Evolutionary conservation across 2,329 filamentous ascomycete species (phyloP), one percentile per base, ranked within the genome.

Genomic region (Annulohypoxylon truncatum): DNA sequence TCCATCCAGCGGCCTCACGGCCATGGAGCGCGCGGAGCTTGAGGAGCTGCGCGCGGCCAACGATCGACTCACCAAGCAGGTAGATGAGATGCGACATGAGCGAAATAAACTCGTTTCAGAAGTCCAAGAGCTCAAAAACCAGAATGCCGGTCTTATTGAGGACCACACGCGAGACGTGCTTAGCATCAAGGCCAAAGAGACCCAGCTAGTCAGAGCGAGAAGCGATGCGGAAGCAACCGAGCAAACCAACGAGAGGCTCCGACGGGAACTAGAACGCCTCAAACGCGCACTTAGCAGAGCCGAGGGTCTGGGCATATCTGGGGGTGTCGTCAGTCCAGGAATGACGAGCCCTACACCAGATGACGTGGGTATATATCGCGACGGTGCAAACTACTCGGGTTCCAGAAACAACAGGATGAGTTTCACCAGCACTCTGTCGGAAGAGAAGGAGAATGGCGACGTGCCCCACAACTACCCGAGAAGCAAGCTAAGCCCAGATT

Each of bases 111-210:
- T 97, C 51, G 87, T 89, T 64, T 96, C 93, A 0, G 93, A 97
- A 77, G 91, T 98, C 42, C 91, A 95, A 72, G 96, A 98, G 79
- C 86, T 99, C 28, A 96, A 97, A 80, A 96, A 97, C 74, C 93
- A 97, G 77, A 99, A 99, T 75, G 96, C 96, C 22, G 92, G 96
- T 68, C 84, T 99, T 31, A 99, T 99, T 66, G 96, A 99, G 79
- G 95, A 98, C 74, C 95, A 98, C 78, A 99, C 96, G 0, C 87
- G 95, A 50, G 95, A 99, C 74, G 93, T 97, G 0, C 84, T 99
- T 42, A 96, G 94, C 72, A 96, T 99, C 81, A 98, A 98, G 79
- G 96, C 96, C 12, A 99, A 99, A 80, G 96, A 99, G 79, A 98
- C 96, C 2, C 96, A 99, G 74, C 86, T 99, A 4, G 95, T 98